Conservation (phyloP, 164 flowering plant genomes). For the Saururus chinensis region DNA sequence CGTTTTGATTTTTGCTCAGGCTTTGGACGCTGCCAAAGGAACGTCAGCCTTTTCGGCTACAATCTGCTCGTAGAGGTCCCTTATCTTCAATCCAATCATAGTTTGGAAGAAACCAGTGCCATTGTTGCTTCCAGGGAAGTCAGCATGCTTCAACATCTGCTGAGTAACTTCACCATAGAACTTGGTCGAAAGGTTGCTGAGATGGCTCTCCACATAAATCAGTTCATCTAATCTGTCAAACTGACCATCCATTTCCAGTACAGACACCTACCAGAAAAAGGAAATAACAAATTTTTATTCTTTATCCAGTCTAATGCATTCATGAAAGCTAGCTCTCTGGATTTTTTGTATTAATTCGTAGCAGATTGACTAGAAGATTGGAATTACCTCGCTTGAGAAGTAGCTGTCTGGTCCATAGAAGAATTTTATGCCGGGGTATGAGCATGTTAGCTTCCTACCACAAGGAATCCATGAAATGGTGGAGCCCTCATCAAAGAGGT, state of each 20-base stretch:
- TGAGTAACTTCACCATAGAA: constrained; percentile 94
- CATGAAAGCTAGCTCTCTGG: no score
- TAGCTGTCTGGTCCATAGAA: constrained; percentile 78
- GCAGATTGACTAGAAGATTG: no score
- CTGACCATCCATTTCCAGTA: constrained; percentile 98
- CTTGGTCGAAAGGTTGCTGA: constrained; percentile 88
- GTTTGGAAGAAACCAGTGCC: constrained; percentile 96
- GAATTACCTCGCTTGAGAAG: constrained; percentile 68
- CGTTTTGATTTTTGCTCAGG: background rate
- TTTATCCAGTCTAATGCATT: background rate
- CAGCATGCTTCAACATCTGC: constrained; percentile 87
- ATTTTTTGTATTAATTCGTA: no score
- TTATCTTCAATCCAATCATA: constrained; percentile 75
- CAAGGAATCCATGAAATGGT: constrained; percentile 96
- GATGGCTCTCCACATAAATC: constrained; percentile 86
- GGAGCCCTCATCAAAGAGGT: constrained; percentile 95
- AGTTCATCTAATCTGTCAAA: constrained; percentile 95
- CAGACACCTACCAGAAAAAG: constrained; percentile 50
- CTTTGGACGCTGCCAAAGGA: constrained; percentile 14
- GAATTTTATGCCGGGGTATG: constrained; percentile 97
- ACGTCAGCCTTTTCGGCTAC: constrained; percentile 31
- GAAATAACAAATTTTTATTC: background rate
- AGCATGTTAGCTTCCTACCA: constrained; percentile 92
- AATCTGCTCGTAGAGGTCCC: constrained; percentile 89
- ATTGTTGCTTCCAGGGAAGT: constrained; percentile 96